Base-by-base conservation (phyloP, 1,139 yeast species). In the Entelexis sorbosivorans region DNA sequence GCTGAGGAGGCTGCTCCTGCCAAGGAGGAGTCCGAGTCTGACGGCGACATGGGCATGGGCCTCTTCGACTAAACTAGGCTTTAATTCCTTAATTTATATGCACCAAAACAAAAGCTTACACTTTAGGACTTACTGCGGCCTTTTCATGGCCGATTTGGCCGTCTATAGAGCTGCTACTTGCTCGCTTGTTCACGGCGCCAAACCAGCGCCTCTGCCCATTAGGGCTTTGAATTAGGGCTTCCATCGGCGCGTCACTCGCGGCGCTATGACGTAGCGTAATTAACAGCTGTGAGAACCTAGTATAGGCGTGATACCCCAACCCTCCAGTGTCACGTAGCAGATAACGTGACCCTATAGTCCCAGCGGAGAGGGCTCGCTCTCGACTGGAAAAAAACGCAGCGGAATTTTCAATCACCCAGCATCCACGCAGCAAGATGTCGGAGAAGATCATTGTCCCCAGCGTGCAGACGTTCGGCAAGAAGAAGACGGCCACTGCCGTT, bases 401-500 rank as follows among this genome's bases (percentile, higher is more conserved):
- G 40, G 49, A 44, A 44, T 53, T 48, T 52, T 47, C 52, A 52
- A 38, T 42, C 45, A 29, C 35, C 44, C 44, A 40, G 44, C 36
- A 42, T 32, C 45, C 45, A 46, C 44, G 49, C 31, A 39, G 26
- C 42, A 52, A 31, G 33, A 52, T 52, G 55, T 52, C 53, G 52
- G 54, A 54, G 48, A 44, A 52, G 50, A 49, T 49, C 47, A 50
- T 20, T 29, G 51, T 53, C 47, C 57, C 54, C 53, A 67, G 69
- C 62, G 70, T 67, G 55, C 69, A 66, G 95, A 89, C 97, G 76
- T 91, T 91, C 79, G 98, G 98, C 78, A 91, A 91, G 82, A 91
- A 91, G 91, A 91, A 86, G 82, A 85, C 96, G 73, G 98, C 98
- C 71, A 91, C 98, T 70, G 98, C 98, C 73, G 98, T 91, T 73